phyloP scores from a whole-genome alignment of 2,329 filamentous ascomycete species.

The Fusarium stilboides region DNA sequence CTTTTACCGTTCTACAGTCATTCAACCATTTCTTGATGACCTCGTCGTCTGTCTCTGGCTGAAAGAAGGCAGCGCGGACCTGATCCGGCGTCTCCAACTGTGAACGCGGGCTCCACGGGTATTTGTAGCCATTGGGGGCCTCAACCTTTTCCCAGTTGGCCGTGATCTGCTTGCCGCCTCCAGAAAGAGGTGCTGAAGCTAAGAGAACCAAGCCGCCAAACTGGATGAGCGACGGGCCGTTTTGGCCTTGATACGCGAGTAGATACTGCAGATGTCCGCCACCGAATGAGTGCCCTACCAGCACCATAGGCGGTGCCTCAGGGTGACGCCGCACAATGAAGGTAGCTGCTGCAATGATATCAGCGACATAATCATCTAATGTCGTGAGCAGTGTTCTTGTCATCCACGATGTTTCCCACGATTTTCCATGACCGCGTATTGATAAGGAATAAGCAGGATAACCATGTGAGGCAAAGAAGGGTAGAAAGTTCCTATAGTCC shows the following conservation, averaged over 20 bases:
- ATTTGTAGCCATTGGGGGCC: background rate
- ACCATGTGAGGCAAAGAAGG: background rate
- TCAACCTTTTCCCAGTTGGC: background rate
- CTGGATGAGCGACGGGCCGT: background rate
- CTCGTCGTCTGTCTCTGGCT: no score
- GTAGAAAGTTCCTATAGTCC: background rate
- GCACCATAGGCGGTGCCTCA: background rate
- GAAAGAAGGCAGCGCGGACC: no score
- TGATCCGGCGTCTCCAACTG: background rate
- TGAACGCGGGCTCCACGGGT: background rate
- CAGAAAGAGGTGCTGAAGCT: background rate
- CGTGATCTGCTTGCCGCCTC: background rate
- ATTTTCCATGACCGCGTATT: background rate
- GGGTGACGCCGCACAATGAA: background rate
- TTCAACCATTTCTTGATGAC: background rate
- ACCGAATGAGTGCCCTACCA: background rate
- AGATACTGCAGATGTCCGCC: background rate
- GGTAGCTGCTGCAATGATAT: background rate
- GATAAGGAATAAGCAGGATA: background rate
- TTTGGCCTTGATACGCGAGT: background rate
- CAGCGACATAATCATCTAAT: background rate
- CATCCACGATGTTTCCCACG: background rate
- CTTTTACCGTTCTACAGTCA: background rate
- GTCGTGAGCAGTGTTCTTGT: background rate
- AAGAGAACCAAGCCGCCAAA: background rate